These are phyloP conservation scores for Grigorovia yakushimaensis DNA, from an alignment of 805 yeast species.

Conservation along the genomic window DNA sequence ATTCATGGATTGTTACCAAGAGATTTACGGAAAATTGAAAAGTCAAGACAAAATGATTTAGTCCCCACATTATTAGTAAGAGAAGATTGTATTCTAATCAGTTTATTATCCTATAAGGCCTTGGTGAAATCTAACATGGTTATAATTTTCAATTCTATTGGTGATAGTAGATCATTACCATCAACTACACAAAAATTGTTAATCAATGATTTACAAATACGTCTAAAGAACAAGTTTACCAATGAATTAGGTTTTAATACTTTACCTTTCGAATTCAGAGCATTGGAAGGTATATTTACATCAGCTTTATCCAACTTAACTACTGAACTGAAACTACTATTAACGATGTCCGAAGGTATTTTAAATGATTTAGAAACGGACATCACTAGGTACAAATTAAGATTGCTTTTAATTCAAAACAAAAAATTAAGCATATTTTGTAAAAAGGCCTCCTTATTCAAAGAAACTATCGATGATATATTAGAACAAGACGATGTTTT, in stretches of 20 bases:
- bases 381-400: constrained; percentile 68
- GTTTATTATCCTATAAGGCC: constrained; percentile 71
- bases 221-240: constrained; percentile 17
- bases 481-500: constrained; percentile 83
- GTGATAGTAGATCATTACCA: constrained; percentile 18
- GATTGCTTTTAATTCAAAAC: constrained; percentile 72
- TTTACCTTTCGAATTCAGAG: constrained; percentile 83
- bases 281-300: constrained; percentile 77
- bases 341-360: constrained; percentile 63
- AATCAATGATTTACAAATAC: constrained; percentile 15
- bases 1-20: constrained; percentile 78
- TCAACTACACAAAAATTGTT: constrained; percentile 22
- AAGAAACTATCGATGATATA: constrained; percentile 78
- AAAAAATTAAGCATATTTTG: constrained; percentile 76
- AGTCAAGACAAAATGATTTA: constrained; percentile 46
- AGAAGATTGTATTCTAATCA: constrained; percentile 61
- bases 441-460: constrained; percentile 70
- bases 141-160: constrained; percentile 55
- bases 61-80: constrained; percentile 79
- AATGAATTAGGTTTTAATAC: constrained; percentile 20
- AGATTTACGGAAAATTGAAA: constrained; percentile 82
- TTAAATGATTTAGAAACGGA: constrained; percentile 70
- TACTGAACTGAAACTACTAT: constrained; percentile 80
- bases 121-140: constrained; percentile 65
- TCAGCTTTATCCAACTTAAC: constrained; percentile 70